Base-by-base conservation (phyloP, 148 eudicot genomes). In the Nyssa sinensis region DNA sequence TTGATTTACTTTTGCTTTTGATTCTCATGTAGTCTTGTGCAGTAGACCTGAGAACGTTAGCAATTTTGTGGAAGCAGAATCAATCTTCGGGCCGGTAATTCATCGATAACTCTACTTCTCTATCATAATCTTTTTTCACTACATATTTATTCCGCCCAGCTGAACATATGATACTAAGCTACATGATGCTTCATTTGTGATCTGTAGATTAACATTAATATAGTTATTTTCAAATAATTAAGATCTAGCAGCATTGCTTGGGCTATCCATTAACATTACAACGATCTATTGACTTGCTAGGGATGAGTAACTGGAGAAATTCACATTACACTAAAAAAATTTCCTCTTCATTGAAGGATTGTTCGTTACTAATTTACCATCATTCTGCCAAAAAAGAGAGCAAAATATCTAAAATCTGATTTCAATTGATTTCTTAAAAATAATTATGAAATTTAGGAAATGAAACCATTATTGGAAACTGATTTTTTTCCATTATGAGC, bases 21-120 rank as follows among this genome's bases (percentile, higher is more conserved):
- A 68, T 70, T 70, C 24, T 14, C 28, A 21, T 75, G 70, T 77
- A 90, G 95, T 86, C 31, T 73, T 90, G 44, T 88, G 90, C 82
- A 83, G 79, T 76, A 82, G 90, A 76, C 88, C 94, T 71, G 90
- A 88, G 59, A 81, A 74, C 65, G 95, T 86, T 59, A 90, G 92
- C 83, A 90, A 86, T 68, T 90, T 90, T 53, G 80, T 88, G 58
- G 77, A 83, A 53, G 84, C 74, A 0, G 85, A 79, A 37, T 86
- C 90, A 44, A 85, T 85, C 2, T 88, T 88, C 75, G 92, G 95
- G 63, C 85, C 85, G 74, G 92, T 90, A 63, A 62, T 25, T 62
- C 7, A 19, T 7, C 60, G 9, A 19, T n/a, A 19, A 55, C 29
- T 62, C 34, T 30, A 8, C 7, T 9, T 3, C 34, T 62, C 65